A percentile compares a stretch with the other conserved stretches of the same genome.
These are phyloP conservation scores for Dipodascus geniculatus DNA, from an alignment of 805 yeast species.

Conservation along the genomic window DNA sequence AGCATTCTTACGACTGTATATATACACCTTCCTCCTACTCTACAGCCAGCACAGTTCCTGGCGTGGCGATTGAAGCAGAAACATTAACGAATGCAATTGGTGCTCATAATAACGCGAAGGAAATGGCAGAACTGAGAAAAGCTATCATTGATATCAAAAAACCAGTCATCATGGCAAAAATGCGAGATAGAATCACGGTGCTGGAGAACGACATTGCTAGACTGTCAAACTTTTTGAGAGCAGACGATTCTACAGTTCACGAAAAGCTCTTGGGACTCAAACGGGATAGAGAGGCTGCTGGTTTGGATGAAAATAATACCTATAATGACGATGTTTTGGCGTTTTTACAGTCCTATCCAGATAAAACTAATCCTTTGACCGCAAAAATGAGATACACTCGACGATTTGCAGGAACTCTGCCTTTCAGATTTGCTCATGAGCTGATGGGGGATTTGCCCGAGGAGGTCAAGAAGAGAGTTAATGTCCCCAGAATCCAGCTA, in stretches of 20 bases:
- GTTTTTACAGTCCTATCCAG: neutral
- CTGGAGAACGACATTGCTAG: neutral
- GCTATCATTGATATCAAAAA: slow-evolving; percentile 6
- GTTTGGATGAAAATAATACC: neutral
- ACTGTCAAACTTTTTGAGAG: neutral
- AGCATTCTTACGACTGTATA: slow-evolving; percentile 20
- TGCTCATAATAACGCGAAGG: slow-evolving; percentile 1
- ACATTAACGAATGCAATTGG: neutral
- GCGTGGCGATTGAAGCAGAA: neutral
- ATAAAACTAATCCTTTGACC: slow-evolving; percentile 1
- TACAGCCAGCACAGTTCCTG: neutral
- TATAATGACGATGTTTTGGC: neutral
- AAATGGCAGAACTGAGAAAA: slow-evolving; percentile 6
- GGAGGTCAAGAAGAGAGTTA: slow-evolving; percentile 15
- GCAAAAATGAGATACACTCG: slow-evolving; percentile 12
- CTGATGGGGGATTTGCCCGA: slow-evolving; percentile 10
- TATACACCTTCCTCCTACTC: slow-evolving; percentile 6
- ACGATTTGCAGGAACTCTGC: slow-evolving; percentile 11
- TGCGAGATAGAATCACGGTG: neutral
- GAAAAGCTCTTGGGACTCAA: neutral
- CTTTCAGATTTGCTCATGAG: slow-evolving; percentile 12
- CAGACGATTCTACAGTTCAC: neutral
- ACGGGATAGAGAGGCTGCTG: neutral
- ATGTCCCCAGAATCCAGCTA: slow-evolving; percentile 44
- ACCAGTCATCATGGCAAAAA: slow-evolving; percentile 1